Conservation (phyloP, 2,329 filamentous ascomycete genomes). For the Alternaria triticimaculans region DNA sequence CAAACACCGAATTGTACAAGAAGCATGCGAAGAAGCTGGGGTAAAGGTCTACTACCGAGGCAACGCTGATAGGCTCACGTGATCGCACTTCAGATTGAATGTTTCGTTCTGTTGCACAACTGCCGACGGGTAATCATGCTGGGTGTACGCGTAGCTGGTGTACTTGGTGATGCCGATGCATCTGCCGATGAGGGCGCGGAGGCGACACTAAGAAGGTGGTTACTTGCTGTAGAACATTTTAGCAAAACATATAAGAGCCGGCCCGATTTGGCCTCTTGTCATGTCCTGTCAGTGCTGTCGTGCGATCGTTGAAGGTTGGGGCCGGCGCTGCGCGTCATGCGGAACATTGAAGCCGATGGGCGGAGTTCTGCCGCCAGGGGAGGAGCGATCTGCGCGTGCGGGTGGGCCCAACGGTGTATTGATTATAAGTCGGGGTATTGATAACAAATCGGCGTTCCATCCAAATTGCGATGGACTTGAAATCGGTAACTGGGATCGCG, state of each 20-base stretch:
- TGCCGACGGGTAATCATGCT: background rate
- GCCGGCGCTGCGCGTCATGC: slow-evolving; percentile 7
- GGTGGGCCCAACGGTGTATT: background rate
- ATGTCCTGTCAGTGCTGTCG: background rate
- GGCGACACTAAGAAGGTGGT: background rate
- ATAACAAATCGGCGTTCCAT: background rate
- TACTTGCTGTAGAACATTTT: background rate
- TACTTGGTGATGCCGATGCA: background rate
- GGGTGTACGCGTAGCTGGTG: background rate
- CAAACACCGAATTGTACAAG: background rate
- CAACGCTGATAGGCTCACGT: background rate
- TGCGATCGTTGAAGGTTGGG: background rate
- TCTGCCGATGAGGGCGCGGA: background rate
- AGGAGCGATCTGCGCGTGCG: background rate
- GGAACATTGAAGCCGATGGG: slow-evolving; percentile 1
- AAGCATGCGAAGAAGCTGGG: background rate
- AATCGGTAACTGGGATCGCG: background rate
- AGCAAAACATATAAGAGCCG: background rate
- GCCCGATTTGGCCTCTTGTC: background rate
- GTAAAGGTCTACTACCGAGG: background rate
- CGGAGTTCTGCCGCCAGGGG: slow-evolving; percentile 1
- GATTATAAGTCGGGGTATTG: background rate
- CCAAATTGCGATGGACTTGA: background rate
- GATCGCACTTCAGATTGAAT: background rate
- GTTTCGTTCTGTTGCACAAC: background rate